Conservation (phyloP, 83 land plant genomes). For the Diphasiastrum complanatum region DNA sequence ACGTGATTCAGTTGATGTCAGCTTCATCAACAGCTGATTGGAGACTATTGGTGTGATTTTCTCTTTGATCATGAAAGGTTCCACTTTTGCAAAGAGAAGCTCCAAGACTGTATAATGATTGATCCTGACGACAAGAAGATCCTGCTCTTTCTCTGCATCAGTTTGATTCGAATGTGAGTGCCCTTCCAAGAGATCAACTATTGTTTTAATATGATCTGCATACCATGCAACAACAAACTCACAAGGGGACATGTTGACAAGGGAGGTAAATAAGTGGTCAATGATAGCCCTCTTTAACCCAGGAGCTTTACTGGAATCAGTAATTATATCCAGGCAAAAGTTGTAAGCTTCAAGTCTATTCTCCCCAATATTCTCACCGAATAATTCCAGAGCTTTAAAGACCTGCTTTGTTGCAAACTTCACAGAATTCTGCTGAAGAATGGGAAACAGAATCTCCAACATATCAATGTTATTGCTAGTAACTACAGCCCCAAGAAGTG, state of each 20-base stretch:
- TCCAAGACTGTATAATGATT: slow-evolving; percentile 35
- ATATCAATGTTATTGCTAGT: slow-evolving; percentile 24
- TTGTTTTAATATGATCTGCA: slow-evolving; percentile 22
- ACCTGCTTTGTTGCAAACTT: slow-evolving; percentile 21
- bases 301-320: slow-evolving; percentile 26
- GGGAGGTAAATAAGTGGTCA: slow-evolving; percentile 29
- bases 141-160: slow-evolving; percentile 32
- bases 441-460: slow-evolving; percentile 44
- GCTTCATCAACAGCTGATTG: slow-evolving; percentile 31
- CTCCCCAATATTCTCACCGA: slow-evolving; percentile 27
- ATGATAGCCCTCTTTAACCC: slow-evolving; percentile 30
- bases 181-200: slow-evolving; percentile 17
- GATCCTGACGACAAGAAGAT: slow-evolving; percentile 27
- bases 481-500: slow-evolving; percentile 27
- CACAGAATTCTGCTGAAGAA: slow-evolving; percentile 34
- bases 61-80: slow-evolving; percentile 28
- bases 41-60: slow-evolving; percentile 29
- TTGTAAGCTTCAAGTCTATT: slow-evolving; percentile 24
- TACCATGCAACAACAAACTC: slow-evolving; percentile 37
- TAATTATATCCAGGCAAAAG: slow-evolving; percentile 25
- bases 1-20: slow-evolving; percentile 33
- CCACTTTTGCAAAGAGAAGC: slow-evolving; percentile 26
- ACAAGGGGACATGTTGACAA: slow-evolving; percentile 25
- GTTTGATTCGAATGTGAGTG: neutral
- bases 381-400: slow-evolving; percentile 20